Base-by-base conservation (phyloP, 805 yeast species). In the Kurtzmaniella cleridarum region DNA sequence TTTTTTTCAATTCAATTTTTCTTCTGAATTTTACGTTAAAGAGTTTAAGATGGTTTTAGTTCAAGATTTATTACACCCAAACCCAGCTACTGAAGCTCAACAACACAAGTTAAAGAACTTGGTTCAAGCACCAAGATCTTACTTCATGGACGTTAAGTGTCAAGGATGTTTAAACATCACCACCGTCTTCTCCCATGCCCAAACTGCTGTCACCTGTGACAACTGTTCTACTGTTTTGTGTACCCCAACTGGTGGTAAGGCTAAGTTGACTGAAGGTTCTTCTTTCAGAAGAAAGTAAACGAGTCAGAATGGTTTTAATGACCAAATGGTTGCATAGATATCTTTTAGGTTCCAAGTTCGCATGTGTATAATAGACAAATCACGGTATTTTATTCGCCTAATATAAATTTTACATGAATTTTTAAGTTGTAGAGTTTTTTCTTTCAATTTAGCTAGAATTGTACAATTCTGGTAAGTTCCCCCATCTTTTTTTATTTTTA, bases 241-340 rank as follows among this genome's bases (percentile, higher is more conserved):
- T 48, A 58, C 65, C 43, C 69, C 69, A 35, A 57, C 69, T 40
- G 69, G 69, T 52, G 69, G 69, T 57, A 63, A 63, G 57, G 66
- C 68, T 47, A 61, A 62, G 59, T 61, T 64, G 58, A 58, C 66
- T 45, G 69, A 64, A 59, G 69, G 69, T 39, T 57, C 59, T 41
- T 63, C 69, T 40, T 62, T 61, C 61, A 63, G 69, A 60, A 62
- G 55, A 54, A 64, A 64, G 61, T 64, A 57, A 55, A 32, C 39
- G 34, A 18, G 15, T 11, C 17, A 12, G 24, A 20, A 8, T 20
- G 24, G 24, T 20, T 8, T 20, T 5, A 20, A 20, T 20, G 24
- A 20, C 24, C 24, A 20, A 8, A 20, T 20, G 24, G 8, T 20
- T 20, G 24, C 24, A 20, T 20, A 20, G 24, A 20, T 20, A 20